Base-by-base conservation (phyloP, 78 protist genomes). In the Trichosphaerium sp. region DNA sequence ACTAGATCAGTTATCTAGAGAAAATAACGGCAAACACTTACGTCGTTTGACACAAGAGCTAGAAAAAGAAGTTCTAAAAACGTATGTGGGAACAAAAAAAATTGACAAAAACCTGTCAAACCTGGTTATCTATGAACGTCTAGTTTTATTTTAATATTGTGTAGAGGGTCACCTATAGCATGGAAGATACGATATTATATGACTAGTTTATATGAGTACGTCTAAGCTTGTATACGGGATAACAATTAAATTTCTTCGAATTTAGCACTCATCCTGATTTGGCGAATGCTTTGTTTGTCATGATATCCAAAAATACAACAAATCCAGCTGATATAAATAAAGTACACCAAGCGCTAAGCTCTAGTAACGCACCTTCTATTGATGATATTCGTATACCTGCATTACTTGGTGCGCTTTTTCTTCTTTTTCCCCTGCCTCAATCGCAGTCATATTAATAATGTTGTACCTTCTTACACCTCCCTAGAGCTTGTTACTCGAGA, bases 31-130 rank as follows among this genome's bases (percentile, higher is more conserved):
- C 32, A 44, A 32, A n/a, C 43, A 60, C 38, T 35, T 74, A 38
- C 65, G 66, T 59, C 65, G 80, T 59, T 67, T 74, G n/a, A 21
- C 71, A 21, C 80, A 74, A 25, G 80, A 74, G 47, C 48, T 74
- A 39, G 80, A 74, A 52, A 25, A 47, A 18, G 80, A 74, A 52
- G 71, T 63, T 5, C 44, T 55, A 26, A 51, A 59, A 35, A 72
- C 56, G 71, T 64, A 64, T 37, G 3, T 10, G 3, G 4, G 15
- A 18, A 15, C 26, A 38, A 31, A 31, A 31, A 5, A 61, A 10
- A 61, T n/a, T n/a, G n/a, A n/a, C n/a, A 32, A 7, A 25, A 61
- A 8, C n/a, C 1, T 29, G 32, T 1, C 47, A 10, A 1, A 18
- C n/a, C 4, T 15, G 48, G 21, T 21, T 6, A 38, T 10, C 34